A percentile compares a stretch with the other conserved stretches of the same genome.
Evolutionary conservation across 163 green algal species (phyloP).

Genomic region (Trebouxiophyceae sp.): DNA sequence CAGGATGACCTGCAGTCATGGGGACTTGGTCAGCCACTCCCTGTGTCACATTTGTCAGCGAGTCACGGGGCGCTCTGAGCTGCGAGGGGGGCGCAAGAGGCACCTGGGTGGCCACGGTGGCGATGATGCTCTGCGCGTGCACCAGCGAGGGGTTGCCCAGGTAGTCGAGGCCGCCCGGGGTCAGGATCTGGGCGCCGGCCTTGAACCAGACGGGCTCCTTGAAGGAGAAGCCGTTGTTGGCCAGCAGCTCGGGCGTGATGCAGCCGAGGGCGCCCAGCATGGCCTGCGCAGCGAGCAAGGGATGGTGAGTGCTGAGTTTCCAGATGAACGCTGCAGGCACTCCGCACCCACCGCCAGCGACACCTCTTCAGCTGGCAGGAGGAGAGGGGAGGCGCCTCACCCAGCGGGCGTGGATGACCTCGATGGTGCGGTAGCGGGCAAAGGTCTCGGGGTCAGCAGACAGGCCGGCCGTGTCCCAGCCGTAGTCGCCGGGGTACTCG

Average conservation of each 20-base stretch:
- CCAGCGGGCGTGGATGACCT: constrained; percentile 57
- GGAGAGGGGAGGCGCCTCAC: too few relatives aligned
- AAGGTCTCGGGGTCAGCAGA: constrained; percentile 77
- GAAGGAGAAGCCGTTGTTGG: constrained; percentile 10
- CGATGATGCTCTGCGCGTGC: constrained; percentile 78
- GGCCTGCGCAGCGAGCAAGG: too few relatives aligned
- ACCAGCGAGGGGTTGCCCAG: constrained; percentile 77
- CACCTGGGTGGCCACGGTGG: constrained; percentile 59
- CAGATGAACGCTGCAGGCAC: neutral
- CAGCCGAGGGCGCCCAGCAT: constrained; percentile 86
- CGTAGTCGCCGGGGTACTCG: constrained; percentile 57
- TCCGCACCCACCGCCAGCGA: too few relatives aligned
- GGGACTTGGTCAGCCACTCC: too few relatives aligned
- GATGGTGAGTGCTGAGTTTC: constrained; percentile 10
- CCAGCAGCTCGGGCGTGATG: constrained; percentile 57
- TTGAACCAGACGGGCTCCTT: constrained; percentile 48
- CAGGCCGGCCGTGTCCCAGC: constrained; percentile 82
- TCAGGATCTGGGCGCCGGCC: constrained; percentile 80
- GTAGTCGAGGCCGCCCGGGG: constrained; percentile 76
- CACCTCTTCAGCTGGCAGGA: too few relatives aligned
- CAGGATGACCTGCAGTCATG: constrained; percentile 55
- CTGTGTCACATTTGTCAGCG: too few relatives aligned
- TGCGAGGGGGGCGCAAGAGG: neutral
- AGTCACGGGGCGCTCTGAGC: too few relatives aligned
- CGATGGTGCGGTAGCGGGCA: constrained; percentile 45